Conservation (phyloP, 179 eudicot species). For the Corrigiola litoralis region DNA sequence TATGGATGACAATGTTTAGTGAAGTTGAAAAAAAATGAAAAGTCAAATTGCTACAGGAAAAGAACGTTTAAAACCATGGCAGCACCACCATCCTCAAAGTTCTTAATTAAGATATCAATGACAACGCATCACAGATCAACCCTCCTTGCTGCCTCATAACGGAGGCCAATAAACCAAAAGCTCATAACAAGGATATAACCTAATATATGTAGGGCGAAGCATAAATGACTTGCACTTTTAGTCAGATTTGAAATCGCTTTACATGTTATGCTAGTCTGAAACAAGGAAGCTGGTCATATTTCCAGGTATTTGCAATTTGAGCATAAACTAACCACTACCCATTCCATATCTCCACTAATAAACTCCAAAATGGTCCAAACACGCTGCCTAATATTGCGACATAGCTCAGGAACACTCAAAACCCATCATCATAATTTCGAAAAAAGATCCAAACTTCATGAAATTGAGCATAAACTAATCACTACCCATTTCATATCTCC, state of each 20-base stretch:
- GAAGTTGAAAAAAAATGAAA: neutral
- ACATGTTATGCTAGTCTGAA: too few species aligned
- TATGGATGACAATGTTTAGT: neutral
- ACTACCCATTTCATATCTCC: constrained; percentile 9
- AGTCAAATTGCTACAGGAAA: neutral
- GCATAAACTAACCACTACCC: neutral
- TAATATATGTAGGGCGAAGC: neutral
- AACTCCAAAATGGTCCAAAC: neutral
- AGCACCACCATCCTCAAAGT: neutral
- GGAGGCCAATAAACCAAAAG: neutral
- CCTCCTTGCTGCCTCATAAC: neutral
- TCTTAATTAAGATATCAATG: neutral
- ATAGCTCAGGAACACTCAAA: neutral
- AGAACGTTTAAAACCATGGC: neutral
- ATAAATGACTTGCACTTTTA: too few species aligned
- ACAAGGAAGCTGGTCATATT: too few species aligned
- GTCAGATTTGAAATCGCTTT: too few species aligned
- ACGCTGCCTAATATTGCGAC: neutral
- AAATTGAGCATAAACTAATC: neutral
- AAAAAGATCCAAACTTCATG: neutral
- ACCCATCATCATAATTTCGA: neutral
- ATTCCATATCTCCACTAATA: neutral
- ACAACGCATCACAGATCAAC: neutral
- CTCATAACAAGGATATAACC: neutral
- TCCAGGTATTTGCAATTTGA: too few species aligned